Conservation (phyloP, 208 protist species). For the Crithidia expoeki region DNA sequence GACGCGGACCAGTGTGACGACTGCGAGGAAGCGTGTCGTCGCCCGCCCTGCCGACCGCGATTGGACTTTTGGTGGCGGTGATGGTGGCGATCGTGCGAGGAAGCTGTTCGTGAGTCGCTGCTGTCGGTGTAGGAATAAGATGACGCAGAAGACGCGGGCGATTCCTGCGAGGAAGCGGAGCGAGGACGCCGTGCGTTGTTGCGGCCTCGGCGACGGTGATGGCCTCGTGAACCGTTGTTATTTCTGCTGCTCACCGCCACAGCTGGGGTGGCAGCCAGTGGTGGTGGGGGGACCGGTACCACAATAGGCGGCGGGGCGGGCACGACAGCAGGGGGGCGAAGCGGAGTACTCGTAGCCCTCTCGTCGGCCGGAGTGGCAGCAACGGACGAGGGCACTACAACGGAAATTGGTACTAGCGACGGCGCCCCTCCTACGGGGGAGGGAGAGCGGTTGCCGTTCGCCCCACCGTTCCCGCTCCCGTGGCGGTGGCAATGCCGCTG, state of each 20-base stretch:
- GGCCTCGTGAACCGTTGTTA: conserved; percentile 2
- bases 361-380: not conserved
- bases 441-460: not conserved
- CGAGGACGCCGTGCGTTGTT: conserved; percentile 7
- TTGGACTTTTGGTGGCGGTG: conserved; percentile 3
- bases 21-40: conserved; percentile 8
- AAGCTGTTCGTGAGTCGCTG: conserved; percentile 1
- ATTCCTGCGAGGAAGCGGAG: not conserved
- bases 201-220: conserved; percentile 20
- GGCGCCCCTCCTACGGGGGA: not conserved
- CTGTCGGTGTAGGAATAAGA: conserved; percentile 8
- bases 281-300: conserved; percentile 3
- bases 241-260: conserved; percentile 3
- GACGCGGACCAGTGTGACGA: conserved; percentile 3
- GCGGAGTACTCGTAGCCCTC: not conserved
- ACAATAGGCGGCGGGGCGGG: conserved; percentile 1
- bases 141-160: conserved; percentile 10
- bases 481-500: conserved; percentile 9
- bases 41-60: conserved; percentile 8
- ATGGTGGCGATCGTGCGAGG: conserved; percentile 9
- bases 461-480: not conserved
- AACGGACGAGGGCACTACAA: not conserved
- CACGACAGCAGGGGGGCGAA: not conserved
- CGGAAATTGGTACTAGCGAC: not conserved
- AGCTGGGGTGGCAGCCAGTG: not conserved